A percentile compares a stretch with the other conserved stretches of the same genome.
phyloP scores from a whole-genome alignment of 306 rosid genomes.

The Vigna radiata region DNA sequence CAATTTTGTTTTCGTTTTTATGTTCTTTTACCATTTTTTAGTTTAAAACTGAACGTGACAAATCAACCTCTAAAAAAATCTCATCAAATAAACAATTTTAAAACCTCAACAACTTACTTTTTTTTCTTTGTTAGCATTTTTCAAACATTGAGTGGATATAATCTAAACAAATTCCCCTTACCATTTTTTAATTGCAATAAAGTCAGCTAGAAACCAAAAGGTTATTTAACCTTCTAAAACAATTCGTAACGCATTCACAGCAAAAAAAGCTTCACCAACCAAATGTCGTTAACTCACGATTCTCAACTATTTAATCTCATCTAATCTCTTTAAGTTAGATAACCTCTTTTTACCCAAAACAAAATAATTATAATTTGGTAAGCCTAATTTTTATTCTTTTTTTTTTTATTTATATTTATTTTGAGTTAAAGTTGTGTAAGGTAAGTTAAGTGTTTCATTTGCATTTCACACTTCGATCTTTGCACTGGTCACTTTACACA shows the following conservation, averaged over 20 bases:
- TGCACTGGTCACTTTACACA: conserved; percentile 1
- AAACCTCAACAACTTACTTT: too few relatives aligned
- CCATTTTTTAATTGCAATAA: too few relatives aligned
- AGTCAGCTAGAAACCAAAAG: too few relatives aligned
- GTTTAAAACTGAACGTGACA: too few relatives aligned
- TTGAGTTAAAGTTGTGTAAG: conserved; percentile 15
- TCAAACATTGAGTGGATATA: too few relatives aligned
- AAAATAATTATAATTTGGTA: not conserved
- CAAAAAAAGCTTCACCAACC: not conserved
- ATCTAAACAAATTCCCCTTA: too few relatives aligned
- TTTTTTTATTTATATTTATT: not conserved
- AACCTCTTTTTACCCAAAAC: not conserved
- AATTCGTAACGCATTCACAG: not conserved
- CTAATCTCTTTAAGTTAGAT: not conserved
- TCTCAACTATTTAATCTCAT: not conserved
- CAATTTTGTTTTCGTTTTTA: too few relatives aligned
- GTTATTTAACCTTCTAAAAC: not conserved
- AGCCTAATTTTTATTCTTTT: not conserved
- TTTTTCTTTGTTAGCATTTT: too few relatives aligned
- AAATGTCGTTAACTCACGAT: not conserved
- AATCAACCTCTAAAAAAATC: too few relatives aligned
- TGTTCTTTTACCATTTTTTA: too few relatives aligned
- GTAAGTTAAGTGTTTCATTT: conserved; percentile 1
- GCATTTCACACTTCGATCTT: not conserved
- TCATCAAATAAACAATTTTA: too few relatives aligned